Evolutionary conservation across 352 stramenopile species (phyloP).

Genomic region (Globisporangium camurandrum): DNA sequence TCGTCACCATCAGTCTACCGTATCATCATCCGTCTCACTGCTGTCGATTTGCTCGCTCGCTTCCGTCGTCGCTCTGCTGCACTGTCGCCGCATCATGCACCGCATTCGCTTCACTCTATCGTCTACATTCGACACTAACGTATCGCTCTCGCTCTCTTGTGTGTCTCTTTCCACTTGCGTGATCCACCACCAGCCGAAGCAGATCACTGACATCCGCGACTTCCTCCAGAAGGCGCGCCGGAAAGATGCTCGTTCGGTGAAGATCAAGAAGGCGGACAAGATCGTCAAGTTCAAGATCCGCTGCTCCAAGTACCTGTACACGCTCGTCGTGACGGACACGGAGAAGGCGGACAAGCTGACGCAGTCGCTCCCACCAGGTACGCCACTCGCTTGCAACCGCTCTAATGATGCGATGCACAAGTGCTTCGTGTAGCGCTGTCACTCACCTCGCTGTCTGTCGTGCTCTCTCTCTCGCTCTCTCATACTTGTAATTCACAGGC

Average conservation of each 20-base stretch:
- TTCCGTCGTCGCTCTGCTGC: no score
- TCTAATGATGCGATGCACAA: background rate
- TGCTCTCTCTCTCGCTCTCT: background rate
- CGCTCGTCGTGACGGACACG: constrained; percentile 95
- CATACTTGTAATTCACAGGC: constrained; percentile 26
- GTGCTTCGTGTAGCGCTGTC: no score
- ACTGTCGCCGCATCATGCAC: no score
- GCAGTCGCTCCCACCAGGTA: constrained; percentile 96
- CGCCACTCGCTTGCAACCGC: background rate
- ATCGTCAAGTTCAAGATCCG: constrained; percentile 99
- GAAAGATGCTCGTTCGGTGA: constrained; percentile 97
- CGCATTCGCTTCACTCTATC: no score
- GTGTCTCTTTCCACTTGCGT: constrained; percentile 9
- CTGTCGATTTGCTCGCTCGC: no score
- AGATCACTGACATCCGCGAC: constrained; percentile 99
- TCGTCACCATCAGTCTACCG: no score
- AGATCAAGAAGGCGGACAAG: constrained; percentile 97
- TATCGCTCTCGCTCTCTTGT: constrained; percentile 1
- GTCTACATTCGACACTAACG: no score
- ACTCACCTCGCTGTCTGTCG: no score
- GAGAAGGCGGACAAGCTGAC: constrained; percentile 99
- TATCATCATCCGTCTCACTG: no score
- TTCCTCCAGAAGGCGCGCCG: constrained; percentile 98
- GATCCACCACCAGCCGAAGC: constrained; percentile 84
- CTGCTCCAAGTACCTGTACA: constrained; percentile 99